Conservation (phyloP, 2,329 filamentous ascomycete genomes). For the Penicillium sp. region DNA sequence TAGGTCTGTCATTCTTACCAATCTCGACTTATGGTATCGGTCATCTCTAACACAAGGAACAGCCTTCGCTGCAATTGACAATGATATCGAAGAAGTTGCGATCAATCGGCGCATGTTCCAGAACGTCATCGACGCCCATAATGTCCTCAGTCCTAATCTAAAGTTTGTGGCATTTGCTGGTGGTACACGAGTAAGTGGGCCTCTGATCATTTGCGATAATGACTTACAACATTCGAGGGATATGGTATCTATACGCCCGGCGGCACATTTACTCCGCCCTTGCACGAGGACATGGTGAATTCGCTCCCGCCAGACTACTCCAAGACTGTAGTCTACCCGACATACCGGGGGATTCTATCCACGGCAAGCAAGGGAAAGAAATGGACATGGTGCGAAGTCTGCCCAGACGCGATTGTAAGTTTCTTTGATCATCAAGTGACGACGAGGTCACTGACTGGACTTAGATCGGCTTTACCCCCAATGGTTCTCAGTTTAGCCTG, state of each 20-base stretch:
- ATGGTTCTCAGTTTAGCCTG: constrained; percentile 26
- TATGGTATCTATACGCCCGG: constrained; percentile 22
- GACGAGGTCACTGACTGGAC: constrained; percentile 1
- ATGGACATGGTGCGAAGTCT: constrained; percentile 37
- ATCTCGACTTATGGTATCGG: neutral
- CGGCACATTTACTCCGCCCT: constrained; percentile 27
- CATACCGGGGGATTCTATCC: constrained; percentile 20
- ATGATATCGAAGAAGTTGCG: constrained; percentile 29
- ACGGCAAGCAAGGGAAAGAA: constrained; percentile 19
- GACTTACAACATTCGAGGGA: constrained; percentile 9
- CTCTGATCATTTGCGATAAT: neutral
- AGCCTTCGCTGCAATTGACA: constrained; percentile 20
- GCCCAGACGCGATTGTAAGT: constrained; percentile 25
- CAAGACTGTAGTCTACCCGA: constrained; percentile 30
- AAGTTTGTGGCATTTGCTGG: constrained; percentile 32
- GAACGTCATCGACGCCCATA: constrained; percentile 33
- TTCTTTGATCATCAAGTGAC: neutral
- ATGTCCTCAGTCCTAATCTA: constrained; percentile 25
- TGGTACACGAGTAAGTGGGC: constrained; percentile 18
- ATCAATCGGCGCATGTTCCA: constrained; percentile 32
- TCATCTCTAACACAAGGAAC: neutral
- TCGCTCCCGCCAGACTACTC: constrained; percentile 25
- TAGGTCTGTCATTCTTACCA: constrained; percentile 20
- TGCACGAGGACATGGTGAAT: constrained; percentile 28
- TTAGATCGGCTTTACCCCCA: constrained; percentile 28